Percentiles rank a stretch among this genome's conserved stretches.
These are phyloP conservation scores for Wickerhamiella sergipiensis DNA, from an alignment of 805 yeast species.

Conservation along the genomic window DNA sequence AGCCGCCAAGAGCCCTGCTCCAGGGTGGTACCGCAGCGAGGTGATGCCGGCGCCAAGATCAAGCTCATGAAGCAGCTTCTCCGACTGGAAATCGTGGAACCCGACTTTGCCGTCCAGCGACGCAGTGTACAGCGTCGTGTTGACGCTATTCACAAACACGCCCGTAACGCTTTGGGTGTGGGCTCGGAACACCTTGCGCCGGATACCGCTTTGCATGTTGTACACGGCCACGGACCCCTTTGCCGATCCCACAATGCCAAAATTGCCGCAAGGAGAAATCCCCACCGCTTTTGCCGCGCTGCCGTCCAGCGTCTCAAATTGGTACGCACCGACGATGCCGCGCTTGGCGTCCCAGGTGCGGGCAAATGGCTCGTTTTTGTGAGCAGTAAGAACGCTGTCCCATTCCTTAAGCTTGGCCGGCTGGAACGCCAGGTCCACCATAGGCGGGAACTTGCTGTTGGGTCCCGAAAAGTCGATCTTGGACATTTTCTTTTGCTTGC, in stretches of 20 bases:
- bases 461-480: conserved; percentile 21
- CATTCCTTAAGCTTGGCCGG: conserved; percentile 73
- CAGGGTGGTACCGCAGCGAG: conserved; percentile 57
- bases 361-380: conserved; percentile 69
- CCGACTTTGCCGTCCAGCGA: conserved; percentile 86
- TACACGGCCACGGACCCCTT: conserved; percentile 73
- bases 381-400: conserved; percentile 87
- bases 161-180: conserved; percentile 65
- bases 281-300: conserved; percentile 63
- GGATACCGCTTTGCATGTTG: conserved; percentile 82
- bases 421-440: conserved; percentile 54
- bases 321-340: conserved; percentile 68
- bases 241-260: conserved; percentile 82
- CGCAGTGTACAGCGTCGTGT: conserved; percentile 69
- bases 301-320: conserved; percentile 59
- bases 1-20: conserved; percentile 74
- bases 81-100: conserved; percentile 69
- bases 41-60: conserved; percentile 68
- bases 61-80: conserved; percentile 52
- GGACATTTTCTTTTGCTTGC: conserved; percentile 17
- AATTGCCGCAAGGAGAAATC: conserved; percentile 88
- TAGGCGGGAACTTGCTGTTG: conserved; percentile 66
- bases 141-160: conserved; percentile 78
- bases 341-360: conserved; percentile 79
- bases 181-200: conserved; percentile 58